Percentiles rank a stretch among this genome's conserved stretches.
These are phyloP conservation scores for Dactylorhiza incarnata DNA, from an alignment of 106 monocot species.

Conservation along the genomic window DNA sequence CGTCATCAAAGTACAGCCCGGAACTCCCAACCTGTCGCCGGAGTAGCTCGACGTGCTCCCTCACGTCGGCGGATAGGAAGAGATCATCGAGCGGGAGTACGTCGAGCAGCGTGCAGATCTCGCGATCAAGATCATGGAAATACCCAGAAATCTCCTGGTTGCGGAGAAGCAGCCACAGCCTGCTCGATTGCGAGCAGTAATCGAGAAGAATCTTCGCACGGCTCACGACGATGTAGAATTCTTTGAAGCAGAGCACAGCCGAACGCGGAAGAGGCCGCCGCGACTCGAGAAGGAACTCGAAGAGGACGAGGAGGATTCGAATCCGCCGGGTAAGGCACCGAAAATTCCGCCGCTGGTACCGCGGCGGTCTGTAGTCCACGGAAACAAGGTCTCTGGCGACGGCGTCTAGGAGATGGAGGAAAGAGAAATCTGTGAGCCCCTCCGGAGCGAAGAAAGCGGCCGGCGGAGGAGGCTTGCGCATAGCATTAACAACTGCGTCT, in stretches of 20 bases:
- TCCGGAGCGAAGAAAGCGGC: no score
- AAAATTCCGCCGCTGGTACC: conserved; percentile 36
- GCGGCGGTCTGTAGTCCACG: conserved; percentile 6
- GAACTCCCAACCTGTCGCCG: conserved; percentile 24
- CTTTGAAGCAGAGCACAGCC: conserved; percentile 51
- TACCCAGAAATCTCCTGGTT: conserved; percentile 34
- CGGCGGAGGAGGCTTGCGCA: no score
- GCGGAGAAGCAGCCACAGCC: conserved; percentile 55
- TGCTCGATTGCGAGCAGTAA: conserved; percentile 54
- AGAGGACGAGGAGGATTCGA: conserved; percentile 32
- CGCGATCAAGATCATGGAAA: conserved; percentile 61
- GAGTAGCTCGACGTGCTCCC: conserved; percentile 50
- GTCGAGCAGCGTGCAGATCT: conserved; percentile 73
- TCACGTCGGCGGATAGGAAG: conserved; percentile 31
- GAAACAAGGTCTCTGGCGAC: conserved; percentile 24
- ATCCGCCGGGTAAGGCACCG: conserved; percentile 36
- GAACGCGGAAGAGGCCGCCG: conserved; percentile 16
- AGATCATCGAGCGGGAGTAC: conserved; percentile 54
- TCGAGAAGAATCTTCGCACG: conserved; percentile 45
- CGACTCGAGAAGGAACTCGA: conserved; percentile 33
- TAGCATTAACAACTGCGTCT: no score
- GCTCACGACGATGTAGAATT: conserved; percentile 71
- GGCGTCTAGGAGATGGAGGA: conserved; percentile 32
- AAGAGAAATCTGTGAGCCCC: neutral
- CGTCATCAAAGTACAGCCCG: conserved; percentile 21